Evolutionary conservation across 768 basidiomycete genomes (phyloP), one percentile per base, ranked within the genome.

Genomic region (Mycena galericulata): DNA sequence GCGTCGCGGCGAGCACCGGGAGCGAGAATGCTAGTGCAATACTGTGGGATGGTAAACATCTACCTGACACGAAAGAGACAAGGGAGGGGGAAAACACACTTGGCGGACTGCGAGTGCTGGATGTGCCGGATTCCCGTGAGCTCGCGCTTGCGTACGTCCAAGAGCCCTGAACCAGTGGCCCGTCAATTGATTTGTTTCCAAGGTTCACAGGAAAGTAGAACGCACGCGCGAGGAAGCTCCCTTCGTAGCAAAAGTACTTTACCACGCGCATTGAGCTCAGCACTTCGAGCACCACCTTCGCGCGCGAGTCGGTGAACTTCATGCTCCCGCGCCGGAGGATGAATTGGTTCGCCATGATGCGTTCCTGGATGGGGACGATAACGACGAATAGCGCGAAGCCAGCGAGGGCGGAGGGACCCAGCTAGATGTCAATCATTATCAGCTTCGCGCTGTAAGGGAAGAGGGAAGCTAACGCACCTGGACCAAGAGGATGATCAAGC

Each of bases 161-260:
- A 82, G n/a, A 92, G 32, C 12, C 53, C 53, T 54, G 14, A 11
- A 15, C 34, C 18, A 11, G n/a, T n/a, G n/a, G n/a, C n/a, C n/a
- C 51, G 22, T 20, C 17, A 36, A 24, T 27, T 7, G n/a, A 17
- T 14, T 15, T n/a, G 11, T 5, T 8, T 6, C 47, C 9, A 6
- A 17, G 17, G 41, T 9, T 43, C 7, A 17, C 6, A 49, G 47
- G 18, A 9, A 36, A 14, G 34, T 6, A 36, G 14, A 14, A 38
- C 55, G 4, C 26, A 57, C 88, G 88, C 89, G 46, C 53, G 24
- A 92, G 77, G 77, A 92, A 92, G 2, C 90, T 88, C 2, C 81
- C 69, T 78, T 93, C 92, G 71, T 92, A 92, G 41, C 87, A 89
- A 74, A 93, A 93, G 73, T 89, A 91, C 77, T 92, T 92, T 50